Evolutionary conservation across 257 asterid species (phyloP).

Genomic region (Jacaranda copaia): DNA sequence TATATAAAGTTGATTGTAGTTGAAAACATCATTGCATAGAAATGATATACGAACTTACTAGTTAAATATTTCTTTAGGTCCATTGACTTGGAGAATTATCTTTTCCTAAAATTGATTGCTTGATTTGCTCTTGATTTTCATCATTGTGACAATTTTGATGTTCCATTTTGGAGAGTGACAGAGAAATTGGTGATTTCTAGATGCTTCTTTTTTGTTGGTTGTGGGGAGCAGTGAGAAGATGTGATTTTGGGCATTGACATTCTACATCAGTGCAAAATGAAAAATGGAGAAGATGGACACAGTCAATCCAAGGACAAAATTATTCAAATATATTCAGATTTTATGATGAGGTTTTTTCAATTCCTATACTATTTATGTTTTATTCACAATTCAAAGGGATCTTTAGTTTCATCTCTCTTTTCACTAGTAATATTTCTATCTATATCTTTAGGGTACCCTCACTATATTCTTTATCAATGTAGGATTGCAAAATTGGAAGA

Average conservation of each 20-base stretch:
- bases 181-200: too few relatives aligned
- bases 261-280: slow-evolving; percentile 50
- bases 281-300: slow-evolving; percentile 38
- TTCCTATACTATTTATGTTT: not conserved
- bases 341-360: slow-evolving; percentile 65
- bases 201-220: too few relatives aligned
- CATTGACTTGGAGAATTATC: too few relatives aligned
- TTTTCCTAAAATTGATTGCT: too few relatives aligned
- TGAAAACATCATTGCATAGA: too few relatives aligned
- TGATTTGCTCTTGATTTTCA: too few relatives aligned
- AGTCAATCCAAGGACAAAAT: slow-evolving; percentile 40
- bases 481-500: slow-evolving; percentile 76
- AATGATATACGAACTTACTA: too few relatives aligned
- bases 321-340: slow-evolving; percentile 51
- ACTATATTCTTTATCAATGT: not conserved
- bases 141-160: too few relatives aligned
- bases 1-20: too few relatives aligned
- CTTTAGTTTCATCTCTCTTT: too few relatives aligned
- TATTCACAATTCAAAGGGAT: not conserved
- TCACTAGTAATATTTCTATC: not conserved
- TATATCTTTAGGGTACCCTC: not conserved
- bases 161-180: too few relatives aligned
- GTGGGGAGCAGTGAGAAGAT: not conserved
- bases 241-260: slow-evolving; percentile 12
- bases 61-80: too few relatives aligned